A percentile compares a stretch with the other conserved stretches of the same genome.
Conservation (phyloP, 768 basidiomycete genomes). For the Neoboletus brunneissimus region DNA sequence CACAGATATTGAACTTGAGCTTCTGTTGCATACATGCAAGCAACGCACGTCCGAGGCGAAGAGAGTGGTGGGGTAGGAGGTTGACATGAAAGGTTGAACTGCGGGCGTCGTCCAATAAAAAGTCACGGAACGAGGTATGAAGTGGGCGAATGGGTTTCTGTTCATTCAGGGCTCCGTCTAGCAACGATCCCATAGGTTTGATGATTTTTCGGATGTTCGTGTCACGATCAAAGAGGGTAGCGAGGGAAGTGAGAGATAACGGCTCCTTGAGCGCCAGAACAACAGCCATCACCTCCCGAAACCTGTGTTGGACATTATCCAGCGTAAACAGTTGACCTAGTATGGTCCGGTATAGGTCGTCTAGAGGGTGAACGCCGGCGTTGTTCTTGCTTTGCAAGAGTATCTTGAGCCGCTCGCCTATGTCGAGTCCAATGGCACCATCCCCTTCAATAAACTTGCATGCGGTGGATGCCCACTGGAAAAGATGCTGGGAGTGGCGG, state of each 20-base stretch:
- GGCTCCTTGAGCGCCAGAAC: slow-evolving; percentile 20
- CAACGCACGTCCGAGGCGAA: slow-evolving; percentile 24
- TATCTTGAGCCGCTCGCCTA: slow-evolving; percentile 11
- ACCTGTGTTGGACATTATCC: slow-evolving; percentile 3
- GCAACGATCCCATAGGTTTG: slow-evolving; percentile 19
- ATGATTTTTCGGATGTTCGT: slow-evolving; percentile 16
- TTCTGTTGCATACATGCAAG: slow-evolving; percentile 31
- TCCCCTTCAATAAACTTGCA: slow-evolving; percentile 26
- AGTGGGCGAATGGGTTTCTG: slow-evolving; percentile 27
- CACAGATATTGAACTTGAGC: slow-evolving; percentile 41
- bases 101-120: slow-evolving; percentile 24
- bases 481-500: slow-evolving; percentile 28
- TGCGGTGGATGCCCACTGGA: slow-evolving; percentile 35
- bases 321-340: slow-evolving; percentile 13
- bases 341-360: slow-evolving; percentile 22
- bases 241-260: slow-evolving; percentile 14
- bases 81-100: slow-evolving; percentile 21
- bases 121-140: slow-evolving; percentile 38
- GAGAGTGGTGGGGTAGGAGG: slow-evolving; percentile 12
- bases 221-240: slow-evolving; percentile 10
- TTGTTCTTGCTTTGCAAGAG: slow-evolving; percentile 6
- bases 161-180: slow-evolving; percentile 18
- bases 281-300: slow-evolving; percentile 22
- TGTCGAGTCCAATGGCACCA: slow-evolving; percentile 11
- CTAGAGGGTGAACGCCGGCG: slow-evolving; percentile 9